A percentile compares a stretch with the other conserved stretches of the same genome.
These are phyloP conservation scores for Leucoagaricus sp. DNA, from an alignment of 1,284 basidiomycete species.

Conservation along the genomic window DNA sequence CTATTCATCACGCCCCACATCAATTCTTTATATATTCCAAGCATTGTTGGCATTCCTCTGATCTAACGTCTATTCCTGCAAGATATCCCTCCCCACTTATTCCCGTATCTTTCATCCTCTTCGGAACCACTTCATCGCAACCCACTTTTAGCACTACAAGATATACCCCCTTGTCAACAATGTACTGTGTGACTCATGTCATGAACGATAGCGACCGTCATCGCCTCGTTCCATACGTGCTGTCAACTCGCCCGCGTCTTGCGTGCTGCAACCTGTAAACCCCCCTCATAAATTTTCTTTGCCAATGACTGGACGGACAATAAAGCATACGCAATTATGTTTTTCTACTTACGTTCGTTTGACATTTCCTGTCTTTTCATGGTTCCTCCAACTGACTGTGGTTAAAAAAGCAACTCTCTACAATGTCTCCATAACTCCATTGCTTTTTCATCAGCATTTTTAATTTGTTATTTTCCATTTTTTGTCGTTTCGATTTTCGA, in stretches of 20 bases:
- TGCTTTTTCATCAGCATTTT: background rate
- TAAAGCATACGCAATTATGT: conserved; percentile 6
- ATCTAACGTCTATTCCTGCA: conserved; percentile 22
- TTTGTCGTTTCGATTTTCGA: no score
- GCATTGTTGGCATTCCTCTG: conserved; percentile 18
- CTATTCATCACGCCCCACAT: conserved; percentile 21
- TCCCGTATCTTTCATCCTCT: conserved; percentile 10
- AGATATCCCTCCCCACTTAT: conserved; percentile 20
- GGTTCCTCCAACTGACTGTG: conserved; percentile 1
- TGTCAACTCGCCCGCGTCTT: background rate
- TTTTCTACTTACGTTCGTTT: conserved; percentile 8
- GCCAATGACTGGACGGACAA: conserved; percentile 12
- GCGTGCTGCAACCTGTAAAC: background rate
- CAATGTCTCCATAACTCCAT: conserved; percentile 3
- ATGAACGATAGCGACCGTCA: conserved; percentile 1
- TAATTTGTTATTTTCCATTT: background rate
- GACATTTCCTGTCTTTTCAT: conserved; percentile 1
- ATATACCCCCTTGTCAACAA: background rate
- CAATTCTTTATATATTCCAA: conserved; percentile 20
- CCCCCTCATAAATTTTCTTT: background rate
- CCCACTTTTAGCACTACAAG: conserved; percentile 11
- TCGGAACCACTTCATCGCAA: conserved; percentile 4
- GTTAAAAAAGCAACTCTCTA: background rate
- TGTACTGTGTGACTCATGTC: background rate
- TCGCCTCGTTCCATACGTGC: background rate